Conservation (phyloP, 176 grass and related monocot species). For the Urochloa ruziziensis region DNA sequence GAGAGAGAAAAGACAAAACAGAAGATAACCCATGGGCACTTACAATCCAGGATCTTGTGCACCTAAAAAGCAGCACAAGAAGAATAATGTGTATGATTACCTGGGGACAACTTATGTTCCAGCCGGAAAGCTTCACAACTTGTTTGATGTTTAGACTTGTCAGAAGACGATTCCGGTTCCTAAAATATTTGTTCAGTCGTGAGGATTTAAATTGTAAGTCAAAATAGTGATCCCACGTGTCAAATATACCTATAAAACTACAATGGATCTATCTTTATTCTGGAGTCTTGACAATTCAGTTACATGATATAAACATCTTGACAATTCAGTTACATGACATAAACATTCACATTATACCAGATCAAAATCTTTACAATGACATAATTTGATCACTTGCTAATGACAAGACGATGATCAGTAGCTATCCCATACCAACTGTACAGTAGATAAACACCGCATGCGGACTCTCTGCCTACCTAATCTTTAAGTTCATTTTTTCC, state of each 20-base stretch:
- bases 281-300: conserved; percentile 17
- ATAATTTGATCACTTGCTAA: neutral
- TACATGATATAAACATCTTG: conserved; percentile 5
- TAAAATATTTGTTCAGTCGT: conserved; percentile 20
- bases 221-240: conserved; percentile 1
- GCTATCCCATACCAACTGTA: neutral
- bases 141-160: conserved; percentile 49
- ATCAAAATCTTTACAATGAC: conserved; percentile 25
- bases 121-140: conserved; percentile 67
- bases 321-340: conserved; percentile 25
- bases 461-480: neutral
- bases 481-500: neutral
- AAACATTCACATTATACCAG: neutral
- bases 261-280: neutral
- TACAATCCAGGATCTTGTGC: neutral
- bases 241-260: neutral
- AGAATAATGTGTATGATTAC: conserved; percentile 43
- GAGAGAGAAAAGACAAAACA: neutral
- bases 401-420: neutral
- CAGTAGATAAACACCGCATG: neutral
- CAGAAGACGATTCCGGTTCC: conserved; percentile 41
- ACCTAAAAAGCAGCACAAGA: conserved; percentile 9
- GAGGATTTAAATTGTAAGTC: conserved; percentile 29
- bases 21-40: neutral
- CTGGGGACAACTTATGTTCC: conserved; percentile 57